Evolutionary conservation across 2,329 filamentous ascomycete genomes (phyloP), one percentile per base, ranked within the genome.

Genomic region (Mycosphaerella arachidis): DNA sequence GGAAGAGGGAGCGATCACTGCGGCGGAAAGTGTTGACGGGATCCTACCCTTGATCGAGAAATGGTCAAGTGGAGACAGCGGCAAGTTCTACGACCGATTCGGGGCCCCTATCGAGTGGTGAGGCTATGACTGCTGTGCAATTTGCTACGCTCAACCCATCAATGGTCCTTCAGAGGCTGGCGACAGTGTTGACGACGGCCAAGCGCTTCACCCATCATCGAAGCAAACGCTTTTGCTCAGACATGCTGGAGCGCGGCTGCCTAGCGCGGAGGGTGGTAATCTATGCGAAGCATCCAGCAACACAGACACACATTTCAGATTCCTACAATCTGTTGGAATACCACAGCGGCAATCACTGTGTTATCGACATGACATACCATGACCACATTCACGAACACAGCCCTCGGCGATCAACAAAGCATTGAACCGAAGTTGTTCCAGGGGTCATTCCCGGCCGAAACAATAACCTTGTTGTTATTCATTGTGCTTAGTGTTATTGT

Each of bases 1-100:
- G 50, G 78, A 80, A 59, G 77, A 78, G 30, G 78, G 78, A 4
- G 78, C 78, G 0, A 76, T 80, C 13, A 67, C 65, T 16, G 71
- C 74, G 0, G 67, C 74, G 48, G 77, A 80, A 67, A 78, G 76
- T 60, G 67, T 80, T 18, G 31, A 48, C 20, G 71, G 74, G 53
- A 70, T 79, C 51, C 48, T 79, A 59, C 64, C 63, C 30, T 61
- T 79, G 35, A 74, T 80, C 51, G 70, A 73, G 9, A 58, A 57
- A 33, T 71, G 74, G 67, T 68, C 58, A 4, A 63, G 51, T 13
- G 60, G 60, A 31, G 68, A 73, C 53, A 78, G 72, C 65, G 78
- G 77, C 29, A 71, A 62, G 55, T 77, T 78, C 56, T 72, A 77
- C 31, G 78, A 80, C 71, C 65, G 78, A 20, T 79, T 77, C 67